phyloP scores from a whole-genome alignment of 352 stramenopile genomes.

The Phytophthora capsici region DNA sequence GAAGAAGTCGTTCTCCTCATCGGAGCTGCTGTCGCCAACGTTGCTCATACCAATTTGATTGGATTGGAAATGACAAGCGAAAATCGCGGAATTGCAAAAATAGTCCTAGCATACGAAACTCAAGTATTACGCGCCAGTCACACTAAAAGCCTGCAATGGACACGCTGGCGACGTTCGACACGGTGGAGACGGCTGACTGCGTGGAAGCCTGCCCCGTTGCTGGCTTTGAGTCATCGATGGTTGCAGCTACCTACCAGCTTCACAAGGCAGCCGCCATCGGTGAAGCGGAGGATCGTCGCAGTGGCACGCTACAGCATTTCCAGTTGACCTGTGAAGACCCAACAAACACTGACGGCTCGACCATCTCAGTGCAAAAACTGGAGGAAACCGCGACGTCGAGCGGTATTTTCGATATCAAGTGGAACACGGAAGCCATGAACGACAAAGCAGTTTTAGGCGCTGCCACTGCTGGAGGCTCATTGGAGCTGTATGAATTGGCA shows the following conservation, averaged over 20 bases:
- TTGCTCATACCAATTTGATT: constrained; percentile 30
- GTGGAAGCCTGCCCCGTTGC: constrained; percentile 77
- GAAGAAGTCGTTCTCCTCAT: constrained; percentile 51
- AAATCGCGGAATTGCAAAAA: constrained; percentile 17
- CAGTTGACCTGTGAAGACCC: constrained; percentile 44
- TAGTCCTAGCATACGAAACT: constrained; percentile 17
- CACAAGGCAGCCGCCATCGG: constrained; percentile 55
- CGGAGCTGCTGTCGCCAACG: constrained; percentile 37
- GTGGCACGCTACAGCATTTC: constrained; percentile 77
- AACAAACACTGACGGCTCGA: constrained; percentile 15
- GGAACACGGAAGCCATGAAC: constrained; percentile 58
- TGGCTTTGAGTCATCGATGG: constrained; percentile 68
- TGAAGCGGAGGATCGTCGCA: constrained; percentile 46
- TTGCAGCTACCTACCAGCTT: constrained; percentile 85
- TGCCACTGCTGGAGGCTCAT: constrained; percentile 63
- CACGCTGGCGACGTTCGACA: constrained; percentile 79
- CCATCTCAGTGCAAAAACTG: constrained; percentile 51
- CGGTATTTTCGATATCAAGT: constrained; percentile 89
- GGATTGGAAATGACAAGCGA: constrained; percentile 26
- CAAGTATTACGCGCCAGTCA: constrained; percentile 14
- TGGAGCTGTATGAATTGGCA: constrained; percentile 70
- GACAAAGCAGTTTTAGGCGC: constrained; percentile 63
- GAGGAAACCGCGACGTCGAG: constrained; percentile 56
- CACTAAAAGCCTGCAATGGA: constrained; percentile 22
- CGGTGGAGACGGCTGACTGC: constrained; percentile 81